phyloP scores from a whole-genome alignment of 192 early-diverging fungal species.

The Mortierella hygrophila region DNA sequence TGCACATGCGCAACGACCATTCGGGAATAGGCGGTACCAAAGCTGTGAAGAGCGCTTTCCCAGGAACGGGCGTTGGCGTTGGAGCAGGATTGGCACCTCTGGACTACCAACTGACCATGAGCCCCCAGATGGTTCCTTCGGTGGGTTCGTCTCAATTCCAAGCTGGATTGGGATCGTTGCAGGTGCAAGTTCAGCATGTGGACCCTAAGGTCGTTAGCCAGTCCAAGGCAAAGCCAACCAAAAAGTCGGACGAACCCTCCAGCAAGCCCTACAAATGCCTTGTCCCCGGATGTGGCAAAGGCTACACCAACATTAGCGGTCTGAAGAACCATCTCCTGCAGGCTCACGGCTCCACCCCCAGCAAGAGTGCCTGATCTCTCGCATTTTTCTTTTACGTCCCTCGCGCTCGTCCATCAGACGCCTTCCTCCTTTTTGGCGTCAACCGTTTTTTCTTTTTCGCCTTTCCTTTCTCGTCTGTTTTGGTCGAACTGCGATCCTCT shows the following conservation, averaged over 20 bases:
- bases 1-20: conserved; percentile 40
- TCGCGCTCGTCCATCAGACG: background rate
- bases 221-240: background rate
- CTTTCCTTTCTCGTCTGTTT: background rate
- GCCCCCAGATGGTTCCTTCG: background rate
- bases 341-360: conserved; percentile 69
- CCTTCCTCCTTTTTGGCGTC: background rate
- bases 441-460: background rate
- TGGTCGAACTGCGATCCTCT: background rate
- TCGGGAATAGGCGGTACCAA: conserved; percentile 12
- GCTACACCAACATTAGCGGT: conserved; percentile 86
- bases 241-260: conserved; percentile 5
- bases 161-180: background rate
- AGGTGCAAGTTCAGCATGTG: background rate
- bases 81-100: background rate
- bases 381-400: too few relatives aligned
- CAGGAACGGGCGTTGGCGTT: background rate
- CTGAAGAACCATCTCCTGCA: conserved; percentile 82
- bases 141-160: background rate
- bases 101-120: background rate
- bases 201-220: background rate
- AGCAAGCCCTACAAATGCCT: conserved; percentile 80
- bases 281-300: conserved; percentile 73
- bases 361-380: background rate
- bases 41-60: background rate